A percentile compares a stretch with the other conserved stretches of the same genome.
Evolutionary conservation across 257 asterid species (phyloP).

Genomic region (Nicotiana undulata): DNA sequence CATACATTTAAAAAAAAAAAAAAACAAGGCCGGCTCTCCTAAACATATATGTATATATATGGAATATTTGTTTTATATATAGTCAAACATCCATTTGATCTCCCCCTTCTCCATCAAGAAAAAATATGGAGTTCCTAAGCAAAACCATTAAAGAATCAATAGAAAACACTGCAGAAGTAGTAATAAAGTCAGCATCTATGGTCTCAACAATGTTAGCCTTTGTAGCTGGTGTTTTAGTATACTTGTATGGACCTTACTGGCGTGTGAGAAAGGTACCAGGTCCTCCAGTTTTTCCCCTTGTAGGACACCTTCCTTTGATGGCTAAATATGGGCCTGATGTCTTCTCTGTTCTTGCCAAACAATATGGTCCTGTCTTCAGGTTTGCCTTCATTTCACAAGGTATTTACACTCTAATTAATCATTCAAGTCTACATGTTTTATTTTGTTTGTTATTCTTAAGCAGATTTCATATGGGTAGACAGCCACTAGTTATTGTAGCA

Average conservation of each 20-base stretch:
- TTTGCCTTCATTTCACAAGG: constrained; percentile 13
- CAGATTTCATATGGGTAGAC: constrained; percentile 98
- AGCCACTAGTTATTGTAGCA: constrained; percentile 81
- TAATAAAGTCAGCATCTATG: constrained; percentile 2
- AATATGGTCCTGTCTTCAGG: constrained; percentile 90
- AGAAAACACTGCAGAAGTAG: not conserved
- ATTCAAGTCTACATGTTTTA: not conserved
- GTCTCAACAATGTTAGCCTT: constrained; percentile 26
- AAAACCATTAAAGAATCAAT: not conserved
- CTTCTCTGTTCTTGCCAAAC: constrained; percentile 70
- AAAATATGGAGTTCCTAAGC: not conserved
- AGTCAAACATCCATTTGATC: not conserved
- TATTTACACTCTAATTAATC: not conserved
- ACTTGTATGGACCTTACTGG: constrained; percentile 79
- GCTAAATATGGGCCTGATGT: constrained; percentile 84
- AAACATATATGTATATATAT: not conserved
- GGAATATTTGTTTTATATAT: not conserved
- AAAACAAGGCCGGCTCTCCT: not conserved
- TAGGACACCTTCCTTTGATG: constrained; percentile 92
- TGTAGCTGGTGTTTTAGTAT: constrained; percentile 30
- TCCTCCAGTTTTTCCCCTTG: constrained; percentile 71
- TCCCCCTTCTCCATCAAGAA: not conserved
- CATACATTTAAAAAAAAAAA: not conserved
- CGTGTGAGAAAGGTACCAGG: constrained; percentile 79
- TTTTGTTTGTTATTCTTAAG: not conserved